Conservation (phyloP, 1,284 basidiomycete genomes). For the Cryptococcus maquisensis region DNA sequence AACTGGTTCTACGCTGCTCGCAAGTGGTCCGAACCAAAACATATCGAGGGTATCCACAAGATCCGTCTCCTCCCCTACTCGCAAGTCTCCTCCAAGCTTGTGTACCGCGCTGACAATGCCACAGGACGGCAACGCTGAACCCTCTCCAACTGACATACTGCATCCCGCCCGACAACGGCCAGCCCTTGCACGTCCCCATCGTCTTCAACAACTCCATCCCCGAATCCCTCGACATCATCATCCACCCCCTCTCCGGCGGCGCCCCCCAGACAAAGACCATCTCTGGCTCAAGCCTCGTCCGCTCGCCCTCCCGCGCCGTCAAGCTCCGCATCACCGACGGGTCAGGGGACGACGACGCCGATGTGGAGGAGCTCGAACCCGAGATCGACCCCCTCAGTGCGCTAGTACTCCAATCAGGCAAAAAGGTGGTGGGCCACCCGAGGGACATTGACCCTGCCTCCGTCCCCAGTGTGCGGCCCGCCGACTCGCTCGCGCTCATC, state of each 20-base stretch:
- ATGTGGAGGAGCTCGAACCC: constrained; percentile 55
- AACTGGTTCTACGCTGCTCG: constrained; percentile 15
- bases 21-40: constrained; percentile 22
- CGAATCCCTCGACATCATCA: constrained; percentile 65
- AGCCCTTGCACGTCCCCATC: constrained; percentile 44
- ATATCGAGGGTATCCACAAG: constrained; percentile 41
- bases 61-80: constrained; percentile 42
- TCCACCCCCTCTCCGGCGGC: constrained; percentile 61
- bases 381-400: constrained; percentile 28
- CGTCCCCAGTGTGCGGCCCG: constrained; percentile 37
- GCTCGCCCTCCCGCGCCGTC: constrained; percentile 14
- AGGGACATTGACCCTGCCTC: constrained; percentile 49
- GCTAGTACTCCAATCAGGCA: constrained; percentile 15
- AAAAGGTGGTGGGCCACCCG: constrained; percentile 1
- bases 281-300: constrained; percentile 25
- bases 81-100: constrained; percentile 7
- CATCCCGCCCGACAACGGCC: constrained; percentile 33
- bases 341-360: constrained; percentile 54
- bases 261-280: constrained; percentile 20
- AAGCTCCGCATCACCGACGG: constrained; percentile 25
- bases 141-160: constrained; percentile 47
- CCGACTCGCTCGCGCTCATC: constrained; percentile 37
- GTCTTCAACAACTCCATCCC: constrained; percentile 89
- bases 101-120: not conserved
- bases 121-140: constrained; percentile 44